Evolutionary conservation across 1,284 basidiomycete genomes (phyloP).

Genomic region (Caloboletus inedulis): DNA sequence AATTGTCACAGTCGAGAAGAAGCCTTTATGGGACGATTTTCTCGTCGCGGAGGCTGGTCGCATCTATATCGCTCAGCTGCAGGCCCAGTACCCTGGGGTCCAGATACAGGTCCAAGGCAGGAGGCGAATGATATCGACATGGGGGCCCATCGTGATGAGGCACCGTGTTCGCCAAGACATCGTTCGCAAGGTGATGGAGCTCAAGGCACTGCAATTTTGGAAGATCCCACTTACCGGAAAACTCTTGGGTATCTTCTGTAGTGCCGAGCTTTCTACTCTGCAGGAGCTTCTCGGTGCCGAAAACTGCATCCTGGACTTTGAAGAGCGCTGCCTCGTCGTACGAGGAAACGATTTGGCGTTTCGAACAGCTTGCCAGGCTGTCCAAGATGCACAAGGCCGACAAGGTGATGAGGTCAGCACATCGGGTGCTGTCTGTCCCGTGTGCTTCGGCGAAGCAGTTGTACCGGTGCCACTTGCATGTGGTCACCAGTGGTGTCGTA

Average conservation of each 20-base stretch:
- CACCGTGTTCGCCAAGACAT: slow-evolving; percentile 42
- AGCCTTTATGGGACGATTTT: slow-evolving; percentile 60
- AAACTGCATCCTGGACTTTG: slow-evolving; percentile 37
- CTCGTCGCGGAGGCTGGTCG: slow-evolving; percentile 44
- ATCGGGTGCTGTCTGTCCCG: slow-evolving; percentile 27
- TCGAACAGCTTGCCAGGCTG: slow-evolving; percentile 38
- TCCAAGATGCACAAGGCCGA: slow-evolving; percentile 36
- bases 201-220: slow-evolving; percentile 41
- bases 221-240: slow-evolving; percentile 45
- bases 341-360: slow-evolving; percentile 35
- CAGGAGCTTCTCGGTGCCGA: slow-evolving; percentile 40
- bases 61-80: slow-evolving; percentile 43
- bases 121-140: slow-evolving; percentile 48
- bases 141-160: slow-evolving; percentile 45
- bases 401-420: slow-evolving; percentile 22
- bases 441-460: slow-evolving; percentile 46
- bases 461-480: slow-evolving; percentile 54
- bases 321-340: slow-evolving; percentile 32
- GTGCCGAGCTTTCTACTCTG: slow-evolving; percentile 38
- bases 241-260: slow-evolving; percentile 45
- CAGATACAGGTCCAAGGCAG: slow-evolving; percentile 42
- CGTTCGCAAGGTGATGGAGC: slow-evolving; percentile 41
- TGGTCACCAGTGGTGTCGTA: slow-evolving; percentile 62
- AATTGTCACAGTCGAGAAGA: slow-evolving; percentile 46
- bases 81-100: slow-evolving; percentile 37